Evolutionary conservation across 2,329 filamentous ascomycete species (phyloP).

Genomic region (Penicillium sp.): DNA sequence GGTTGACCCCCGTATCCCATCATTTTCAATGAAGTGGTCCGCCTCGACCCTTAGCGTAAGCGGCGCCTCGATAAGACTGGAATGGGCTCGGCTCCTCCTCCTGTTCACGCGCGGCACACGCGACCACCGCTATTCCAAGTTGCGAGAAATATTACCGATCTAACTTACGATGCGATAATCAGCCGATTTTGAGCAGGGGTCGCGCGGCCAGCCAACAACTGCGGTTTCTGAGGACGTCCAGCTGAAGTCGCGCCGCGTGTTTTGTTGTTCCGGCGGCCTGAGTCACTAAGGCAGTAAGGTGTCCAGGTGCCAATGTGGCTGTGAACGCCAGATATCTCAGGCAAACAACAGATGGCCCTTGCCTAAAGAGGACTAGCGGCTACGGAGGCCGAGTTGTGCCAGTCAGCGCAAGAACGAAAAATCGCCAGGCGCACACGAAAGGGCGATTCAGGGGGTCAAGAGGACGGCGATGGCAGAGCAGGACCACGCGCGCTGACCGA

Average conservation of each 20-base stretch:
- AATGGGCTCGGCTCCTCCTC: slow-evolving; percentile 4
- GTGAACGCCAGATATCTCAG: slow-evolving; percentile 8
- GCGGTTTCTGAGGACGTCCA: slow-evolving; percentile 17
- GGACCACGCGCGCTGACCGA: slow-evolving; percentile 5
- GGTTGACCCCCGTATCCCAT: slow-evolving; percentile 42
- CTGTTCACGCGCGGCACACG: slow-evolving; percentile 21
- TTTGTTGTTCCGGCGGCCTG: slow-evolving; percentile 31
- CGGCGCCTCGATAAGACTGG: slow-evolving; percentile 19
- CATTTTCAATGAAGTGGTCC: slow-evolving; percentile 32
- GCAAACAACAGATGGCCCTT: slow-evolving; percentile 9
- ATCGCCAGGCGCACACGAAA: slow-evolving; percentile 26
- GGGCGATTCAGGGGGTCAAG: slow-evolving; percentile 26
- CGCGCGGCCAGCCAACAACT: slow-evolving; percentile 17
- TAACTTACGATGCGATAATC: slow-evolving; percentile 2
- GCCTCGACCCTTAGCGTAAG: slow-evolving; percentile 20
- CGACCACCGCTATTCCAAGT: slow-evolving; percentile 17
- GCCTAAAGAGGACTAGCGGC: slow-evolving; percentile 29
- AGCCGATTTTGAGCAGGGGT: slow-evolving; percentile 10
- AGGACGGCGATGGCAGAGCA: slow-evolving; percentile 7
- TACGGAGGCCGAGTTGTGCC: slow-evolving; percentile 29
- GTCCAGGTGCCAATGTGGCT: background rate
- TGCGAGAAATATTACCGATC: background rate
- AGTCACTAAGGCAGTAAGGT: slow-evolving; percentile 21
- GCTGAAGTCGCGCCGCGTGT: slow-evolving; percentile 32
- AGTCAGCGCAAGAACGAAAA: slow-evolving; percentile 31